Evolutionary conservation across 2,329 filamentous ascomycete genomes (phyloP).

Genomic region (Pyrenophora teres): DNA sequence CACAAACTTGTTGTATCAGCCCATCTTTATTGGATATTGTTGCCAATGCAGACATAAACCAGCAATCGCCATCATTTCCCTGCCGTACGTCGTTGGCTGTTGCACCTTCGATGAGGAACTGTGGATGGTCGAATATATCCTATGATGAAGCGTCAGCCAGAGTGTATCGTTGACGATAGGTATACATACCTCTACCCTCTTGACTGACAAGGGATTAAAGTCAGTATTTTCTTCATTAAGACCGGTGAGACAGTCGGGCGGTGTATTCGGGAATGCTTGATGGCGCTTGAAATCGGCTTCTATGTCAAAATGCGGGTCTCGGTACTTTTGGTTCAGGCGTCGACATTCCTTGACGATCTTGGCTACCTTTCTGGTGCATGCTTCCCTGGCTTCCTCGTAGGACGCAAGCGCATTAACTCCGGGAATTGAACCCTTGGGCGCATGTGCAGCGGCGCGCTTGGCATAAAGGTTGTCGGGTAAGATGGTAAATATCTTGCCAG

Average conservation of each 20-base stretch:
- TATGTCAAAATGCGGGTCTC: conserved; percentile 85
- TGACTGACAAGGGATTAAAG: conserved; percentile 71
- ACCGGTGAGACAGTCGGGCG: conserved; percentile 57
- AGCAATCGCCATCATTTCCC: conserved; percentile 80
- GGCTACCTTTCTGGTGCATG: conserved; percentile 66
- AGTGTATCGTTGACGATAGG: background rate
- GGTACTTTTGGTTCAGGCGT: conserved; percentile 82
- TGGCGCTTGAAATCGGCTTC: conserved; percentile 71
- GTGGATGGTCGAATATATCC: conserved; percentile 77
- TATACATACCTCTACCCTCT: conserved; percentile 62
- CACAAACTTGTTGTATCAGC: conserved; percentile 74
- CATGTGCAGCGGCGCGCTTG: conserved; percentile 62
- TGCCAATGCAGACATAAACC: conserved; percentile 80
- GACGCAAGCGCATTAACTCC: conserved; percentile 69
- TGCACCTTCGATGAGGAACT: conserved; percentile 78
- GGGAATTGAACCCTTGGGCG: conserved; percentile 58
- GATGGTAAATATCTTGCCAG: conserved; percentile 73
- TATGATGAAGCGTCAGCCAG: conserved; percentile 46
- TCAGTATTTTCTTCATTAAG: conserved; percentile 47
- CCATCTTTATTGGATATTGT: conserved; percentile 75
- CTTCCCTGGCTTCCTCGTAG: conserved; percentile 72
- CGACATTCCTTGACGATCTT: conserved; percentile 68
- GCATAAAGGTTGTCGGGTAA: conserved; percentile 71
- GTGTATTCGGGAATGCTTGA: conserved; percentile 38
- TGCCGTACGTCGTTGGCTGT: conserved; percentile 79